Evolutionary conservation across 495 filamentous ascomycete species (phyloP), one percentile per base, ranked within the genome.

Genomic region (Hyaloscypha finlandica): DNA sequence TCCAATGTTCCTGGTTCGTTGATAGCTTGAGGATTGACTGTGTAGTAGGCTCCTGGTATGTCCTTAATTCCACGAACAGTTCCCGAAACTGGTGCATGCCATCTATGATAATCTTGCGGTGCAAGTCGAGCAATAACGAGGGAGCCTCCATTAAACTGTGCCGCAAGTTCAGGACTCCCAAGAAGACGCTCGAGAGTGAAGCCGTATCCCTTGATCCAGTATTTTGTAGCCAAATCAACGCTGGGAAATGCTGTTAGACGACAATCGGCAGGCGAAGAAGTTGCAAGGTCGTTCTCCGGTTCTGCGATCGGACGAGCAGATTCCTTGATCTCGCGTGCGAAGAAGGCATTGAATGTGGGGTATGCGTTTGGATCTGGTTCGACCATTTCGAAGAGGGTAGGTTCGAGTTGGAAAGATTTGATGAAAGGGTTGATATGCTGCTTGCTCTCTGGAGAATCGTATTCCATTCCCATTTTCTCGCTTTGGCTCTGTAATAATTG

Each of bases 51-150:
- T 14, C 75, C 75, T 8, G 69, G 74, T 5, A 81, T 78, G 22
- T 74, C 72, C 22, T 68, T 73, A 55, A 76, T 73, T 16, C 60
- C 54, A 56, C 67, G 71, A 29, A 83, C 74, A 19, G 42, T 74
- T 0, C 79, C 81, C 0, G 70, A 66, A 6, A 83, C 76, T 1
- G 82, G 82, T 4, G 76, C 74, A 68, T 84, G 81, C 74, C 78
- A 81, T 35, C 81, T 78, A 64, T 83, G 81, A 57, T 85, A 84
- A 69, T 83, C 78, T 63, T 78, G 78, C 8, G 80, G 75, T 6
- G 72, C 73, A 0, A 85, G 68, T 29, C 79, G 74, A 25, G 80
- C 77, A 68, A 78, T 79, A 42, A 77, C 78, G 52, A 82, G 72
- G 2, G 77, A 74, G 0, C 79, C 81, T 31, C 78, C 77, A 5